Evolutionary conservation across 257 asterid genomes (phyloP), one percentile per base, ranked within the genome.

Genomic region (Capsicum baccatum): DNA sequence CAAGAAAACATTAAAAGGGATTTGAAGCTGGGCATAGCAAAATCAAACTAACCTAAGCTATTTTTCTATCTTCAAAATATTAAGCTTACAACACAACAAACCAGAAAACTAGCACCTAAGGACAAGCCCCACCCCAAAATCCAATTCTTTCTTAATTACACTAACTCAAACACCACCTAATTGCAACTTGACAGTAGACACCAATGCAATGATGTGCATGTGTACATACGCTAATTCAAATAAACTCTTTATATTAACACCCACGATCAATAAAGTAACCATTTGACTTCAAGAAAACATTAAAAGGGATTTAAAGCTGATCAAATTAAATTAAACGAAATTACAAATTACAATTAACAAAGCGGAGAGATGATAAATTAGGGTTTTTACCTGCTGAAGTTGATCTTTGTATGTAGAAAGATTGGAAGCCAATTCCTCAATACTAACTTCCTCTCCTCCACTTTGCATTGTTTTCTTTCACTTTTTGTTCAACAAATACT

Each of bases 371-470:
- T 3, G 19, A 60, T 16, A 12, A 85, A 39, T 56, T 47, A 52
- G 33, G 62, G 57, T 35, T 33, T 10, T 10, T 80, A 95, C 99
- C 98, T 97, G 97, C 52, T 86, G 93, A 88, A 97, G 98, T 93
- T 97, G 99, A 35, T 93, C 93, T 89, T 88, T 91, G 89, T 97
- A 95, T 50, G 97, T 95, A 50, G 98, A 90, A 60, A 97, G 96
- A 89, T 92, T 97, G 47, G 95, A 91, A 50, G 93, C 95, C 89
- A 97, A 92, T 87, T 97, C 98, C 85, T 92, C 92, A 82, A 93
- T 91, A 90, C 88, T 97, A 82, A 95, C 94, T 87, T 91, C 98
- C 82, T 97, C 99, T 48, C 90, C 93, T 79, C 92, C 97, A 2
- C 2, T 26, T 26, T 26, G 62, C 85, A 71, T 37, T 85, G 86